Base-by-base conservation (phyloP, 164 flowering plant genomes). In the Aristolochia californica region DNA sequence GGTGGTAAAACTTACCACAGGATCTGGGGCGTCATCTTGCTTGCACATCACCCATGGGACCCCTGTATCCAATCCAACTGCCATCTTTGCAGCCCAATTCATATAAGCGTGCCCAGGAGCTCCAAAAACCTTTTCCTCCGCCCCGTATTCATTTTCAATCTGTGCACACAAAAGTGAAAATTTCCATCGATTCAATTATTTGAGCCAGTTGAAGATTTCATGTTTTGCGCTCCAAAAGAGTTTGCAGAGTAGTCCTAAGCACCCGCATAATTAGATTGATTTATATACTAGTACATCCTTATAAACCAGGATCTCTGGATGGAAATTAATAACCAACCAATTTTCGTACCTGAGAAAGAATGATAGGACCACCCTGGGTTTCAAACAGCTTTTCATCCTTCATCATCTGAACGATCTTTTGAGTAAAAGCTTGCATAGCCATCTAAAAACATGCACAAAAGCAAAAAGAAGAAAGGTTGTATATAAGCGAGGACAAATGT, bases 31-130 rank as follows among this genome's bases (percentile, higher is more conserved):
- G 68, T 79, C 81, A 61, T 80, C 84, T 68, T 85, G 76, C 68
- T 82, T 85, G 79, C 91, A 82, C 91, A 85, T 85, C 70, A 81
- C 73, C 91, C 88, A 85, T 17, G 88, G 91, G 58, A 85, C 91
- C 45, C 84, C 84, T 25, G 86, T 82, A 44, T 67, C 71, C 55
- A 80, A 43, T 43, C 66, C 76, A 40, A 77, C 79, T 1, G 85
- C 91, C 91, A 85, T 80, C 50, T 72, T 70, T 53, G 85, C 91
- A 25, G 91, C 91, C 91, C 88, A 85, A 22, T 63, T 71, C 67
- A 82, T 59, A 65, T 85, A 85, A 44, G 77, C 65, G 13, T 69
- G 67, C 44, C 88, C 91, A 40, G 84, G 72, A 61, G 78, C 75
- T 40, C 91, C 91, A 45, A 74, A 57, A 21, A 68, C 67, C 64